A percentile compares a stretch with the other conserved stretches of the same genome.
Evolutionary conservation across 352 stramenopile genomes (phyloP).

Genomic region (Albugo laibachii): DNA sequence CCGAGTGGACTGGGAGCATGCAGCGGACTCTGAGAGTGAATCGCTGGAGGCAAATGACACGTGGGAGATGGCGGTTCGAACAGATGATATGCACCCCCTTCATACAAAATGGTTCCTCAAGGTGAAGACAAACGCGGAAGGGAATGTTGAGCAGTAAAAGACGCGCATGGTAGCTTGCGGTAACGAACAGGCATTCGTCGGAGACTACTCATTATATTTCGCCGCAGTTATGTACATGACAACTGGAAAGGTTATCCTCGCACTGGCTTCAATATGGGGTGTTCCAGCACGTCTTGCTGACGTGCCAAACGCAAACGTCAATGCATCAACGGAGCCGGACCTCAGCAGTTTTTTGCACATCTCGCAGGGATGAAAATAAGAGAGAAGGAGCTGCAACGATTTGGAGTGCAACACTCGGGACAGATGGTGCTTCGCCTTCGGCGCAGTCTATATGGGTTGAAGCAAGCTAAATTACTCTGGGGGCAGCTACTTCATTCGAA

Average conservation of each 20-base stretch:
- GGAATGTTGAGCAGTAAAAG: conserved; percentile 5
- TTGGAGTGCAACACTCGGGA: background rate
- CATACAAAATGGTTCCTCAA: conserved; percentile 2
- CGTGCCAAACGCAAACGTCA: conserved; percentile 2
- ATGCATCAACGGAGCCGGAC: background rate
- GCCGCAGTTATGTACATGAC: conserved; percentile 1
- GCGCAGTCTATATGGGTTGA: conserved; percentile 4
- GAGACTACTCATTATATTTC: conserved; percentile 1
- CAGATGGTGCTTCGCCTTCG: conserved; percentile 2
- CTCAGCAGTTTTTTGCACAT: conserved; percentile 2
- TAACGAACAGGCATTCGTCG: background rate
- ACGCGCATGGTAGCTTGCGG: conserved; percentile 2
- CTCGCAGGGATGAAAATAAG: background rate
- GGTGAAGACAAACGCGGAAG: background rate
- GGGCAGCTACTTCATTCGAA: conserved; percentile 1
- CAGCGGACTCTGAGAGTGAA: background rate
- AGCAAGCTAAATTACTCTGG: conserved; percentile 1
- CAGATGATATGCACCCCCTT: background rate
- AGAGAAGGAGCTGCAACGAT: no score
- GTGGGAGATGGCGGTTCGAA: conserved; percentile 2
- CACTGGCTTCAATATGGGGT: background rate
- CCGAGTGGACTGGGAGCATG: no score
- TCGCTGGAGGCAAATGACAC: background rate
- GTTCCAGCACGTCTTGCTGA: conserved; percentile 1
- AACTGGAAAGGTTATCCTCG: conserved; percentile 1